Conservation (phyloP, 139 green algal genomes). For the Micromonas pusilla region DNA sequence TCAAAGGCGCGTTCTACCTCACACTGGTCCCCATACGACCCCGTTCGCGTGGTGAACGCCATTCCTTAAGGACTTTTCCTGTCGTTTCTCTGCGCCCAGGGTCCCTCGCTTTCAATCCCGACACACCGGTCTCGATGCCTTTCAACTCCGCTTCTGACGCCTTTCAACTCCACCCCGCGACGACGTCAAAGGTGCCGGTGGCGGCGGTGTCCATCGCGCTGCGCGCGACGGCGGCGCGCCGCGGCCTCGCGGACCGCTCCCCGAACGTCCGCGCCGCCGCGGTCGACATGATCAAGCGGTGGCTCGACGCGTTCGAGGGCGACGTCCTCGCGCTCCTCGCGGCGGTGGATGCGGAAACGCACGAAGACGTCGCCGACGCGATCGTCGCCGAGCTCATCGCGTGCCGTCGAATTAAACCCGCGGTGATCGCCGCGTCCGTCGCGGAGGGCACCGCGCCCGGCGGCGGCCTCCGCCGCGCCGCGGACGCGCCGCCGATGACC, state of each 20-base stretch:
- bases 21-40: too few relatives aligned
- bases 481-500: conserved; percentile 15
- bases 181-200: conserved; percentile 27
- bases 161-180: too few relatives aligned
- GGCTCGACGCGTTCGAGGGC: conserved; percentile 37
- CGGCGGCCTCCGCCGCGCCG: background rate
- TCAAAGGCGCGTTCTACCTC: too few relatives aligned
- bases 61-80: too few relatives aligned
- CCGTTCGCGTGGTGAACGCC: too few relatives aligned
- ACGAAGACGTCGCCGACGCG: conserved; percentile 39
- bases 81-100: too few relatives aligned
- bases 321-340: conserved; percentile 2
- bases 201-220: conserved; percentile 29
- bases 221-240: conserved; percentile 36
- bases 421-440: background rate
- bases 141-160: too few relatives aligned
- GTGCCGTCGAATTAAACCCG: conserved; percentile 19
- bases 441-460: background rate
- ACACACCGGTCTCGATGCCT: background rate
- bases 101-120: background rate
- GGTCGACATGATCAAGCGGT: conserved; percentile 37
- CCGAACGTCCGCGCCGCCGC: conserved; percentile 29
- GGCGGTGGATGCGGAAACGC: background rate
- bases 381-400: conserved; percentile 42
- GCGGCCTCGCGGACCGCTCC: conserved; percentile 48